Evolutionary conservation across 352 stramenopile species (phyloP).

Genomic region (Thraustotheca clavata): DNA sequence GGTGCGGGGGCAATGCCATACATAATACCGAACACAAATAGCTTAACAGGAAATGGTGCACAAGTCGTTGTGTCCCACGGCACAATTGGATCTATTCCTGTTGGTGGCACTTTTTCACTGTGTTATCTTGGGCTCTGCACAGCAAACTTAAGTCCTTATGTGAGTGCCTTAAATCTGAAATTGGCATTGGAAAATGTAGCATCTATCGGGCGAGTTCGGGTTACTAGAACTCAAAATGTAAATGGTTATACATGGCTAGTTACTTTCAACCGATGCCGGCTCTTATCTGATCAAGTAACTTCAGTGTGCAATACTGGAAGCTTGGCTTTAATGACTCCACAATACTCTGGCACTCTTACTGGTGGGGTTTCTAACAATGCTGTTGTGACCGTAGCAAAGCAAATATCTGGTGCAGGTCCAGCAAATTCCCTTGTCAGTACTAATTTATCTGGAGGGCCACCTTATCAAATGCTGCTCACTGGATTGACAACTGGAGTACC

Average conservation of each 20-base stretch:
- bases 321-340: constrained; percentile 45
- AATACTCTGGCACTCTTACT: constrained; percentile 32
- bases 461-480: constrained; percentile 53
- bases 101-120: constrained; percentile 48
- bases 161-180: constrained; percentile 34
- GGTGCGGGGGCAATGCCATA: constrained; percentile 47
- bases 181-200: constrained; percentile 37
- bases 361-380: constrained; percentile 33
- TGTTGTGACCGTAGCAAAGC: constrained; percentile 41
- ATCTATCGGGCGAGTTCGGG: constrained; percentile 49
- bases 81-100: constrained; percentile 38
- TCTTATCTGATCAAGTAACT: constrained; percentile 31
- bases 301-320: constrained; percentile 89
- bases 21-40: constrained; percentile 33
- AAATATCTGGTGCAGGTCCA: constrained; percentile 45
- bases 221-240: constrained; percentile 42
- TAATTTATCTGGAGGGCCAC: constrained; percentile 66
- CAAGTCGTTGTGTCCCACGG: constrained; percentile 26
- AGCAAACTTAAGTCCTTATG: constrained; percentile 42
- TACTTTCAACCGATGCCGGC: constrained; percentile 79
- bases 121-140: constrained; percentile 27
- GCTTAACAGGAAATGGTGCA: constrained; percentile 39
- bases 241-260: constrained; percentile 87
- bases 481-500: constrained; percentile 72
- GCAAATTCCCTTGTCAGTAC: constrained; percentile 42